Base-by-base conservation (phyloP, 1,139 yeast genomes). In the Saccharomyces hybrid region DNA sequence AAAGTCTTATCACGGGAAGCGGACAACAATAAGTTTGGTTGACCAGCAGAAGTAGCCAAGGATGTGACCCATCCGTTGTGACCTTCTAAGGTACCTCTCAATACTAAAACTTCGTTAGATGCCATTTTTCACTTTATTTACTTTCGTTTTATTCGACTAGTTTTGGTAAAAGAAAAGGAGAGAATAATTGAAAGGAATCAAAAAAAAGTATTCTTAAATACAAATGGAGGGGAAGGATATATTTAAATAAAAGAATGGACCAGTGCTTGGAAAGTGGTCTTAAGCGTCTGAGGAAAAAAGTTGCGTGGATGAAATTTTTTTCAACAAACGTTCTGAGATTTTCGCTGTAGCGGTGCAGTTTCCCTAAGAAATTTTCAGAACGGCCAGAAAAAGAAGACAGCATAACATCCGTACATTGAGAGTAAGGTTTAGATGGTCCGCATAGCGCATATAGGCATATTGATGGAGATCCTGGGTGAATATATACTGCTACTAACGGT, bases 1-100 rank as follows among this genome's bases (percentile, higher is more conserved):
- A 93, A 84, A 73, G 96, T 83, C 86, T 93, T 91, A 80, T 93
- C 99, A 83, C 99, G 88, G 75, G 99, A 93, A 77, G 95, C 97
- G 73, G 99, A 95, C 78, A 93, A 84, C 74, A 93, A 86, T 75
- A 93, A 82, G 79, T 95, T 97, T 80, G 99, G 99, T 85, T 90
- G 90, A 76, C 93, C 93, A 73, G 93, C 88, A 75, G 97, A 86
- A 80, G 98, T 93, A 79, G 98, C 96, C 73, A 93, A 84, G 78
- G 97, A 85, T 68, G 99, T 93, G 75, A 93, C 99, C 98, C 98
- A 93, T 73, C 84, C 86, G 79, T 79, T 80, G 84, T 82, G 86
- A 75, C 86, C 97, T 82, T 91, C 97, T 77, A 93, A 88, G 84
- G 98, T 88, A 78, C 97, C 98, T 86, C 97, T 91, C 78, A 93